Evolutionary conservation across 2,329 filamentous ascomycete genomes (phyloP).

Genomic region (Massarina eburnea): DNA sequence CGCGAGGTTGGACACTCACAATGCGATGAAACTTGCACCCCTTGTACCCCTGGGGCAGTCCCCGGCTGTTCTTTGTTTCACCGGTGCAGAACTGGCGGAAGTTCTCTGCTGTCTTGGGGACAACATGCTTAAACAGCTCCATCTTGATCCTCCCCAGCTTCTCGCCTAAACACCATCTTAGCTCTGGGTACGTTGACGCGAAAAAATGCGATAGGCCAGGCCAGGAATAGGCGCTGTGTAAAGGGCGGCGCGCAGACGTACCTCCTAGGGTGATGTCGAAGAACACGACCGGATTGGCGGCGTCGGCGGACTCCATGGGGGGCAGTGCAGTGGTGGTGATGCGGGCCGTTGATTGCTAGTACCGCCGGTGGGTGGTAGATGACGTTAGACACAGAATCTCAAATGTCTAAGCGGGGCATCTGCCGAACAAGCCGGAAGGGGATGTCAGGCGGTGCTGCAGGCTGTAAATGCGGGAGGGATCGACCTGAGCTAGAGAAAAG

Average conservation of each 20-base stretch:
- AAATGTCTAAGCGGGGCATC: conserved; percentile 9
- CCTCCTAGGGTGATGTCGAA: conserved; percentile 80
- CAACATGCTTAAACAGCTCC: conserved; percentile 79
- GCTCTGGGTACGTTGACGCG: conserved; percentile 8
- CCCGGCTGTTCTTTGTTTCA: conserved; percentile 76
- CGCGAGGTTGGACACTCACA: conserved; percentile 2
- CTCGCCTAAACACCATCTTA: conserved; percentile 34
- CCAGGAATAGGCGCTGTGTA: conserved; percentile 10
- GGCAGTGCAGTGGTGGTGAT: conserved; percentile 26
- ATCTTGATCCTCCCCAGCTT: conserved; percentile 42
- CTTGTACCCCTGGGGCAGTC: conserved; percentile 89
- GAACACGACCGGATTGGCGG: conserved; percentile 60
- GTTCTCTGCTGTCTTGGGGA: conserved; percentile 90
- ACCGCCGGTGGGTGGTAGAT: conserved; percentile 12
- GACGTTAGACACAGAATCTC: conserved; percentile 22
- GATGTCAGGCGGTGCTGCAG: conserved; percentile 15
- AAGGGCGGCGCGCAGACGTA: conserved; percentile 46
- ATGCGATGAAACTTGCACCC: conserved; percentile 52
- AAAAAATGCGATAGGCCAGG: conserved; percentile 12
- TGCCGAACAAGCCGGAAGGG: conserved; percentile 15
- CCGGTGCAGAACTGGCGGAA: conserved; percentile 97
- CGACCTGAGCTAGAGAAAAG: neutral
- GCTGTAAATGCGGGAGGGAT: conserved; percentile 8
- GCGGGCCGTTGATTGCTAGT: conserved; percentile 10
- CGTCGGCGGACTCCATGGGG: conserved; percentile 37